These are phyloP conservation scores for Tylopilus cervinicoccineus DNA, from an alignment of 768 basidiomycete species.

Conservation along the genomic window DNA sequence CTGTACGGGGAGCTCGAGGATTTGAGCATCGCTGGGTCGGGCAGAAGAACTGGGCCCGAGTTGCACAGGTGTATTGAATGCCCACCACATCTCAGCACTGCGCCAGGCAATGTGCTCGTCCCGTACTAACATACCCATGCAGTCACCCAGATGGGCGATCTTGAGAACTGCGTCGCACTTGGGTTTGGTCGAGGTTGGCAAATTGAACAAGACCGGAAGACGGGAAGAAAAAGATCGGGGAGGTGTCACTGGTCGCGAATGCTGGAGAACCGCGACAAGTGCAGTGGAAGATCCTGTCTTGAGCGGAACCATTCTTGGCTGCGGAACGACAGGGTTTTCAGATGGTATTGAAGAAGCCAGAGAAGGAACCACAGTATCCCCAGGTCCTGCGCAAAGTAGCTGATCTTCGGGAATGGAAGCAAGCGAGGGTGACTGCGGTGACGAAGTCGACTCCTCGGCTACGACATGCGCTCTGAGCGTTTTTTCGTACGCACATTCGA, in stretches of 20 bases:
- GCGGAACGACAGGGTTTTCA: constrained; percentile 12
- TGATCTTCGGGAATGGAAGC: constrained; percentile 22
- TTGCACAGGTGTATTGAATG: constrained; percentile 63
- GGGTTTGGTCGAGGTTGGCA: constrained; percentile 29
- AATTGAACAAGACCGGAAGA: constrained; percentile 17
- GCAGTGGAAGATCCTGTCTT: constrained; percentile 65
- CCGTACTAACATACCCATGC: constrained; percentile 83
- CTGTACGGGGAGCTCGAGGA: constrained; percentile 64
- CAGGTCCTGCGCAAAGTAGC: background rate
- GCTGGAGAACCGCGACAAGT: constrained; percentile 60
- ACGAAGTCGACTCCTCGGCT: constrained; percentile 18
- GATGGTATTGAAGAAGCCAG: constrained; percentile 10
- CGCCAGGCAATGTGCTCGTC: constrained; percentile 78
- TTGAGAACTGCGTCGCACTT: constrained; percentile 60
- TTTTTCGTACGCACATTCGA: constrained; percentile 66
- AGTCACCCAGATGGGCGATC: constrained; percentile 85
- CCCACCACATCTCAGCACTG: constrained; percentile 93
- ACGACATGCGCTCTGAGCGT: constrained; percentile 60
- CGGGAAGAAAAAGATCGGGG: constrained; percentile 17
- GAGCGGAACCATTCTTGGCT: constrained; percentile 36
- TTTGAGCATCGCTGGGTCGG: constrained; percentile 62
- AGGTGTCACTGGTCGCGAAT: constrained; percentile 24
- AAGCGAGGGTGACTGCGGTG: constrained; percentile 15
- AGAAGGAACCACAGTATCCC: background rate
- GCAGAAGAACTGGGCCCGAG: constrained; percentile 61